Evolutionary conservation across 164 flowering plant species (phyloP).

Genomic region (Kingdonia uniflora): DNA sequence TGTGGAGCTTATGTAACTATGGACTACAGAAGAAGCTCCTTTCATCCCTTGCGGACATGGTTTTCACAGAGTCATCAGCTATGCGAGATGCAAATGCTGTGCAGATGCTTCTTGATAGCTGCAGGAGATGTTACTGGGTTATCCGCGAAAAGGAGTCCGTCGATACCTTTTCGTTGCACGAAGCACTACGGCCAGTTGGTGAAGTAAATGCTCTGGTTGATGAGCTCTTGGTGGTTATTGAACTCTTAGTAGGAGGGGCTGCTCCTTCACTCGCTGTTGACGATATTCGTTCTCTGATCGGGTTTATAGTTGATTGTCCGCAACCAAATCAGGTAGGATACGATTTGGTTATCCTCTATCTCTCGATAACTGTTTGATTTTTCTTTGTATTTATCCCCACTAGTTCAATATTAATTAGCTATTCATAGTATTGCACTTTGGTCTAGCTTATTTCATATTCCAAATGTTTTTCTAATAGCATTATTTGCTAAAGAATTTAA

Average conservation of each 20-base stretch:
- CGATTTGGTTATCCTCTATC: not conserved
- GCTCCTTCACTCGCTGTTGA: constrained; percentile 66
- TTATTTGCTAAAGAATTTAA: too few species aligned
- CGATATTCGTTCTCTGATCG: constrained; percentile 74
- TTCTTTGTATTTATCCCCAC: too few species aligned
- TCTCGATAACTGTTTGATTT: too few species aligned
- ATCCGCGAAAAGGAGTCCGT: constrained; percentile 74
- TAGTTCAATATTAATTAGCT: too few species aligned
- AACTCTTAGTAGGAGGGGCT: constrained; percentile 80
- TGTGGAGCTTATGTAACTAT: constrained; percentile 96
- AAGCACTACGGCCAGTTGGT: constrained; percentile 60
- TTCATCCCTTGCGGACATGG: constrained; percentile 98
- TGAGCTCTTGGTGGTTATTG: constrained; percentile 88
- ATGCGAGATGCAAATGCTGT: constrained; percentile 97
- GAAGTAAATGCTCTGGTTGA: constrained; percentile 97
- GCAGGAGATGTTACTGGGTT: constrained; percentile 95
- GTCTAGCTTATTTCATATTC: too few species aligned
- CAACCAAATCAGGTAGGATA: constrained; percentile 84
- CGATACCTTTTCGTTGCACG: constrained; percentile 54
- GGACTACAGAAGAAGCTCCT: constrained; percentile 95
- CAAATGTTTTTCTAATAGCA: too few species aligned
- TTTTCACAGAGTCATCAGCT: constrained; percentile 81
- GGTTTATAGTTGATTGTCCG: constrained; percentile 91
- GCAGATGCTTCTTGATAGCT: constrained; percentile 97
- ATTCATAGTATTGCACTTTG: too few species aligned